Conservation (phyloP, 176 grass and related monocot species). For the Saccharum spontaneum region DNA sequence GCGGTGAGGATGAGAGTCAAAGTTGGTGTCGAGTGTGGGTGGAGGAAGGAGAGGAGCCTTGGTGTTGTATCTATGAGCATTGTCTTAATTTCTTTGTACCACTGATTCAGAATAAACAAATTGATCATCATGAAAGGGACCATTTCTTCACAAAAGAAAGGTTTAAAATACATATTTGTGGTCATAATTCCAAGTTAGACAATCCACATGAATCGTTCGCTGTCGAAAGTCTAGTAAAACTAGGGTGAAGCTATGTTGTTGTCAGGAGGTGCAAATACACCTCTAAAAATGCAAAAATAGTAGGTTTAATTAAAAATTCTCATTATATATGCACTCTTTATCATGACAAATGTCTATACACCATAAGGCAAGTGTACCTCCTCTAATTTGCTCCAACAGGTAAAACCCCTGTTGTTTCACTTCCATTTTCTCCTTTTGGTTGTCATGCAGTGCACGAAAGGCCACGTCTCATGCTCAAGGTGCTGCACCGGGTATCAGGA, state of each 20-base stretch:
- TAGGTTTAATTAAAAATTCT: no score
- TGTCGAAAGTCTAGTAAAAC: not conserved
- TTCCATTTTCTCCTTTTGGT: not conserved
- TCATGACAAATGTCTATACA: no score
- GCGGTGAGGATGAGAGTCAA: no score
- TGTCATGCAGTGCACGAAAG: conserved; percentile 15
- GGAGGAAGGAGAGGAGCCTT: no score
- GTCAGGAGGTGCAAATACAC: no score
- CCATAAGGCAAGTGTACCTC: no score
- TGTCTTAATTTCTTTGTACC: not conserved
- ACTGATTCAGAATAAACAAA: not conserved
- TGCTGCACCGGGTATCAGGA: not conserved
- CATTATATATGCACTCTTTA: not conserved
- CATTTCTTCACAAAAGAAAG: not conserved
- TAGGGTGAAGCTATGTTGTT: no score
- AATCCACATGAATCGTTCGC: not conserved
- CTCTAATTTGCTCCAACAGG: no score
- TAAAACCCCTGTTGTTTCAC: no score
- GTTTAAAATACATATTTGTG: not conserved
- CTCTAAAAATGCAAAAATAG: no score
- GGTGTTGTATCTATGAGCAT: no score
- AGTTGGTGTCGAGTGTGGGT: no score
- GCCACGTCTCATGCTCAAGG: conserved; percentile 6
- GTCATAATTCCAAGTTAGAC: not conserved
- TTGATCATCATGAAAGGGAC: not conserved